These are phyloP conservation scores for Fusarium sororula DNA, from an alignment of 2,329 filamentous ascomycete genomes.

Conservation along the genomic window DNA sequence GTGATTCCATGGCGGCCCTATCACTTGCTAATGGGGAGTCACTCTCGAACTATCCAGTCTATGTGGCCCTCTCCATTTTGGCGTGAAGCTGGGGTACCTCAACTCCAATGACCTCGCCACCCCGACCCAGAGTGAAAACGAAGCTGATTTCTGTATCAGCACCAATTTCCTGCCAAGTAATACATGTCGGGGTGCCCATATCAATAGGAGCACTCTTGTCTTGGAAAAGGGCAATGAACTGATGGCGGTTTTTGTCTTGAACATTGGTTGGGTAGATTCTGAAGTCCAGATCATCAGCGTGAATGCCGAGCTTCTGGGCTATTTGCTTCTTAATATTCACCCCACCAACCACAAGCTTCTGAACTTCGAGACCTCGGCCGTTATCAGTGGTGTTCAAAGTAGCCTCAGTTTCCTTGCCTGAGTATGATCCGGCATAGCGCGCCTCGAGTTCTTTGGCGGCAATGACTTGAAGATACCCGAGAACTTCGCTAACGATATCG, in stretches of 20 bases:
- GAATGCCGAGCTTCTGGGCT: slow-evolving; percentile 34
- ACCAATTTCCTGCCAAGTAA: slow-evolving; percentile 44
- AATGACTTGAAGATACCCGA: slow-evolving; percentile 12
- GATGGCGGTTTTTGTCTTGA: slow-evolving; percentile 19
- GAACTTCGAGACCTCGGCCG: slow-evolving; percentile 42
- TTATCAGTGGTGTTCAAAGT: slow-evolving; percentile 25
- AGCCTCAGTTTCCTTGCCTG: background rate
- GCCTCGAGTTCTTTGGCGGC: slow-evolving; percentile 18
- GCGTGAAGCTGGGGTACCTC: slow-evolving; percentile 8
- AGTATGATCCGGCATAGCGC: slow-evolving; percentile 19
- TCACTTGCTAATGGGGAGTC: fast-evolving
- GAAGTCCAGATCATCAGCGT: slow-evolving; percentile 39
- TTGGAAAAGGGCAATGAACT: slow-evolving; percentile 46
- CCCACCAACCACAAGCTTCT: slow-evolving; percentile 12
- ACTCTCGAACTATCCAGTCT: too few species aligned
- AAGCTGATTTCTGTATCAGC: slow-evolving; percentile 10
- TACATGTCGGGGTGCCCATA: slow-evolving; percentile 47
- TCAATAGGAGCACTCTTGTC: slow-evolving; percentile 44
- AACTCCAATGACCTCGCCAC: background rate
- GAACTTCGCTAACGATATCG: slow-evolving; percentile 43
- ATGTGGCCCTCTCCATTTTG: background rate
- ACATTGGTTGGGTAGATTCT: slow-evolving; percentile 46
- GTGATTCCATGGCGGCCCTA: fast-evolving
- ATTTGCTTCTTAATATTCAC: slow-evolving; percentile 29
- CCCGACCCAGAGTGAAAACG: background rate